Evolutionary conservation across 306 rosid genomes (phyloP).

Genomic region (Vigna reflexopilosa): DNA sequence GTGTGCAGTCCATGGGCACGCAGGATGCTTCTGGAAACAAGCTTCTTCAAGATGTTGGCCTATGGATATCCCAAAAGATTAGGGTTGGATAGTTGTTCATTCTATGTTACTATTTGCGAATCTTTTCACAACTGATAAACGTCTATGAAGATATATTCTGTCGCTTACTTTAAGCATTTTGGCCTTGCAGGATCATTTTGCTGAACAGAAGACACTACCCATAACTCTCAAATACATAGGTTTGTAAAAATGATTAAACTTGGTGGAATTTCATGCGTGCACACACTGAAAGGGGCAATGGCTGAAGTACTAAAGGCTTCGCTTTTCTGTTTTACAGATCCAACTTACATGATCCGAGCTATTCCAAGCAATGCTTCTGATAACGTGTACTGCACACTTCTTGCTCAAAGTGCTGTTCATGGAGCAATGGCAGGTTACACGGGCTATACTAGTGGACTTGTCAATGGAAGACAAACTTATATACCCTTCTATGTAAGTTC

Average conservation of each 20-base stretch:
- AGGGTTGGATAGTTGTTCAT: constrained; percentile 56
- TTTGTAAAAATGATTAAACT: constrained; percentile 40
- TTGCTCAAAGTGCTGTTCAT: constrained; percentile 95
- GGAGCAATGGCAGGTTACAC: constrained; percentile 99
- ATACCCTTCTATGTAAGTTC: constrained; percentile 87
- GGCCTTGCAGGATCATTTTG: constrained; percentile 78
- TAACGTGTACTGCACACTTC: constrained; percentile 90
- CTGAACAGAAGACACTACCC: constrained; percentile 50
- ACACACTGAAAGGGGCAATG: not conserved
- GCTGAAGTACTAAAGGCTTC: not conserved
- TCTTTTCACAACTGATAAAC: not conserved
- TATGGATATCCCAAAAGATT: constrained; percentile 84
- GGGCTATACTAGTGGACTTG: constrained; percentile 80
- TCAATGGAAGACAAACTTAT: constrained; percentile 89
- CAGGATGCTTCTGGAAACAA: constrained; percentile 95
- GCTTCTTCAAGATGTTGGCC: constrained; percentile 91
- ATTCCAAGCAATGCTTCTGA: constrained; percentile 92
- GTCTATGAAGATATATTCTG: constrained; percentile 8
- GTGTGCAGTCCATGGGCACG: constrained; percentile 47
- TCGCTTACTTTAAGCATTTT: constrained; percentile 13
- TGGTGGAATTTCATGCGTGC: not conserved
- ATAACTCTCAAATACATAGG: constrained; percentile 95
- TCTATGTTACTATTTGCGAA: constrained; percentile 10
- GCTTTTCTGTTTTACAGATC: constrained; percentile 64
- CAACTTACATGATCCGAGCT: constrained; percentile 96